Percentiles rank a stretch among this genome's conserved stretches.
Evolutionary conservation across 108 stramenopile species (phyloP).

Genomic region (Cyclotella distinguenda): DNA sequence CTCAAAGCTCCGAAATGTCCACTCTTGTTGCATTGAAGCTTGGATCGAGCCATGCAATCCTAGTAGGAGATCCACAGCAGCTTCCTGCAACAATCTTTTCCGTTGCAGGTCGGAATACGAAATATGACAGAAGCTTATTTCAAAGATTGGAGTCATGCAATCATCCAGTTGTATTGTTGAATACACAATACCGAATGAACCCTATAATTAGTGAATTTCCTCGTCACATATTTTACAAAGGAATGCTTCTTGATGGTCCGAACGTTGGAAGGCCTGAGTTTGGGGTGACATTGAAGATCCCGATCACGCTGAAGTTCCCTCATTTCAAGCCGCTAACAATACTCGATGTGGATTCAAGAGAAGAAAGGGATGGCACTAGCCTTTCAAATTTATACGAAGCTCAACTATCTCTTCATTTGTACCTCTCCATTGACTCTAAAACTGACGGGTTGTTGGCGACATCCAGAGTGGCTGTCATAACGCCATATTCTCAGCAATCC

Average conservation of each 20-base stretch:
- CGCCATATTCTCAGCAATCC: constrained; percentile 75
- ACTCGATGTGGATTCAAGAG: constrained; percentile 50
- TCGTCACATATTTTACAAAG: constrained; percentile 63
- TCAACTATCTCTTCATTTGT: constrained; percentile 38
- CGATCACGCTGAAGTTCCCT: constrained; percentile 33
- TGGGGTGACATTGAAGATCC: constrained; percentile 34
- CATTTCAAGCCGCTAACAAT: constrained; percentile 53
- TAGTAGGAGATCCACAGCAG: constrained; percentile 88
- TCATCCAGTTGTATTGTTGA: constrained; percentile 77
- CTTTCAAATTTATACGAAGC: constrained; percentile 46
- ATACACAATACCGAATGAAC: constrained; percentile 89
- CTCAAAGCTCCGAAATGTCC: constrained; percentile 81
- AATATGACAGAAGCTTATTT: constrained; percentile 79
- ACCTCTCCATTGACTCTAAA: constrained; percentile 33
- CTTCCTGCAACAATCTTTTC: constrained; percentile 86
- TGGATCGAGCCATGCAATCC: constrained; percentile 55
- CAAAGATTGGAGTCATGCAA: constrained; percentile 68
- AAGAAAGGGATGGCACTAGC: constrained; percentile 48
- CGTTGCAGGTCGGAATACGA: constrained; percentile 38
- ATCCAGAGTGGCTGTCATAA: constrained; percentile 65
- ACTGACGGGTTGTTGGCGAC: constrained; percentile 32
- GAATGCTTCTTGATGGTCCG: constrained; percentile 50
- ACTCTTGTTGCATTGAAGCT: constrained; percentile 80
- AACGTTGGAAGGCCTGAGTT: constrained; percentile 43
- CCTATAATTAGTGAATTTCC: constrained; percentile 67